A percentile compares a stretch with the other conserved stretches of the same genome.
These are phyloP conservation scores for Sporothrix brasiliensis DNA, from an alignment of 2,329 filamentous ascomycete species.

Conservation along the genomic window DNA sequence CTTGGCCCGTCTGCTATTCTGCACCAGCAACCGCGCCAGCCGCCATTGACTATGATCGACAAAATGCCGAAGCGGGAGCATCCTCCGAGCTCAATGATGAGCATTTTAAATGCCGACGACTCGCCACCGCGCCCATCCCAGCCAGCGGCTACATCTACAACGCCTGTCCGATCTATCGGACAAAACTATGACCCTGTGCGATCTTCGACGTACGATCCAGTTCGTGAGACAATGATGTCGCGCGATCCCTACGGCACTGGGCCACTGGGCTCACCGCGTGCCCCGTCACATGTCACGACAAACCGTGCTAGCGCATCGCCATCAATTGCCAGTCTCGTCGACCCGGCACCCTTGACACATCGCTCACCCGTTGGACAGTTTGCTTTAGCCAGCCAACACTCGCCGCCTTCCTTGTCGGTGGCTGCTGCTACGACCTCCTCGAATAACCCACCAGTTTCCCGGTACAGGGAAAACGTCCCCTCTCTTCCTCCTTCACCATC, in stretches of 20 bases:
- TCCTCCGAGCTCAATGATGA: conserved; percentile 57
- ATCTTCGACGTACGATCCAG: conserved; percentile 68
- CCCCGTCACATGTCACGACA: conserved; percentile 51
- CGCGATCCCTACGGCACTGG: conserved; percentile 54
- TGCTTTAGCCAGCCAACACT: conserved; percentile 41
- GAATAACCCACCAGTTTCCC: neutral
- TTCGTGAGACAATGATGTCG: conserved; percentile 63
- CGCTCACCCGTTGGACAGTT: conserved; percentile 42
- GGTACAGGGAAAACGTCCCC: conserved; percentile 28
- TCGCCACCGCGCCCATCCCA: conserved; percentile 49
- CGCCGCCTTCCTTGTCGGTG: conserved; percentile 40
- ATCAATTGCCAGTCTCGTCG: conserved; percentile 87
- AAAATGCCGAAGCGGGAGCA: conserved; percentile 57
- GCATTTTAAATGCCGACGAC: conserved; percentile 58
- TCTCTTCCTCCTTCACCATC: conserved; percentile 40
- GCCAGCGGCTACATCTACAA: conserved; percentile 40
- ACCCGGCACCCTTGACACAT: conserved; percentile 58
- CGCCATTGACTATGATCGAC: conserved; percentile 42
- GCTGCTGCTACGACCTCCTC: conserved; percentile 39
- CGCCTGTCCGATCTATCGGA: conserved; percentile 66
- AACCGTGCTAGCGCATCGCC: conserved; percentile 86
- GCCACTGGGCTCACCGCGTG: conserved; percentile 56
- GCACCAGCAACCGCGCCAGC: conserved; percentile 37
- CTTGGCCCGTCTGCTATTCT: conserved; percentile 33
- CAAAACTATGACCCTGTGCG: conserved; percentile 90